Evolutionary conservation across 805 yeast genomes (phyloP).

Genomic region (Lachancea mirantina): DNA sequence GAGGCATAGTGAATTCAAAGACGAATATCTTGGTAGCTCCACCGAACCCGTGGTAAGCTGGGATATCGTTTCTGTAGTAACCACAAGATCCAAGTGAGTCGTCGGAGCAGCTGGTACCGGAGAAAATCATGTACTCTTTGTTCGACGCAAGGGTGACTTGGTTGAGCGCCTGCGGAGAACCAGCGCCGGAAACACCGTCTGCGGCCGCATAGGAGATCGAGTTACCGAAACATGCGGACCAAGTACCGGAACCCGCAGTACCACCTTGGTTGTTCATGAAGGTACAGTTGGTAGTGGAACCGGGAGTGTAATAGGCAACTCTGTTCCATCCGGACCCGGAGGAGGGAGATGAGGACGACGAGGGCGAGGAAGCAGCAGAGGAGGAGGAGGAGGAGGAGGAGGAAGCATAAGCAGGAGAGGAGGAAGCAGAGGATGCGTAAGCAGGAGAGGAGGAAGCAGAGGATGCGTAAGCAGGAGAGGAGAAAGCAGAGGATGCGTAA

Average conservation of each 20-base stretch:
- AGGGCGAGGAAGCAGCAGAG: conserved; percentile 27
- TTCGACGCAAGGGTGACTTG: conserved; percentile 67
- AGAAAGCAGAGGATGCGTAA: conserved; percentile 12
- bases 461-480: conserved; percentile 10
- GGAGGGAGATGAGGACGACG: conserved; percentile 34
- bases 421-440: conserved; percentile 16
- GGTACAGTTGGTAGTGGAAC: conserved; percentile 60
- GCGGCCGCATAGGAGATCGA: conserved; percentile 78
- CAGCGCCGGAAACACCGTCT: conserved; percentile 69
- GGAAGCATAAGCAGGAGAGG: conserved; percentile 21
- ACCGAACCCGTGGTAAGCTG: conserved; percentile 91
- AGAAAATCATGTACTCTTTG: conserved; percentile 75
- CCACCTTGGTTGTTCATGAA: conserved; percentile 91
- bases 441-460: conserved; percentile 13
- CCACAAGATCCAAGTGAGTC: conserved; percentile 57
- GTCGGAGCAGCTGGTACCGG: conserved; percentile 54
- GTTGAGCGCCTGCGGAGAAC: conserved; percentile 57
- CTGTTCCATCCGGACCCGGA: conserved; percentile 62
- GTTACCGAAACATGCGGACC: conserved; percentile 84
- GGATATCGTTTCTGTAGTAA: conserved; percentile 74
- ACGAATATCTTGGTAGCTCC: conserved; percentile 82
- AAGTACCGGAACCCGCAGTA: conserved; percentile 74
- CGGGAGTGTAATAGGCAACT: conserved; percentile 67
- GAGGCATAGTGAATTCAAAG: conserved; percentile 92
- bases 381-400: conserved; percentile 28